Conservation (phyloP, 2,329 filamentous ascomycete genomes). For the Claviceps capensis region DNA sequence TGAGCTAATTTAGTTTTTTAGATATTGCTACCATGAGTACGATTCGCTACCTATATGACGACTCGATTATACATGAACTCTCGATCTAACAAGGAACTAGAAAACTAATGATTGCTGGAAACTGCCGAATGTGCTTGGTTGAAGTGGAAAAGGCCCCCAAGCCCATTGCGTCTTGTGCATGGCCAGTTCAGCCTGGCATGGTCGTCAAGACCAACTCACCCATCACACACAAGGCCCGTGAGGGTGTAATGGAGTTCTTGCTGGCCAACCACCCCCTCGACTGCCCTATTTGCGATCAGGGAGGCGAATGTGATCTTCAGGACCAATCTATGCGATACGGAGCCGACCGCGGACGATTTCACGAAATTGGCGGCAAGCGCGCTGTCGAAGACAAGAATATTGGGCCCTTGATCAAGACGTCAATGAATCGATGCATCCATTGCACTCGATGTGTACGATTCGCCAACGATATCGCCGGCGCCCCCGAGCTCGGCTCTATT, state of each 20-base stretch:
- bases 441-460: conserved; percentile 97
- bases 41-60: conserved; percentile 19
- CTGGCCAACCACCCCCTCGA: conserved; percentile 93
- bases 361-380: conserved; percentile 90
- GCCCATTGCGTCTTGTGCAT: conserved; percentile 94
- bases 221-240: conserved; percentile 89
- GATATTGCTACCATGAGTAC: conserved; percentile 98
- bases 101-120: conserved; percentile 97
- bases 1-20: conserved; percentile 21
- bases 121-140: conserved; percentile 98
- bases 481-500: conserved; percentile 84
- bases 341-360: conserved; percentile 88
- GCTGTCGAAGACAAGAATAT: conserved; percentile 99
- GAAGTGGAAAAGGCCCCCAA: conserved; percentile 95
- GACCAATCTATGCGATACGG: conserved; percentile 99
- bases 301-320: conserved; percentile 96
- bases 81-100: conserved; percentile 36
- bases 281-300: conserved; percentile 96
- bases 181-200: conserved; percentile 98
- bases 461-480: conserved; percentile 92
- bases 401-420: conserved; percentile 94
- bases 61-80: conserved; percentile 15
- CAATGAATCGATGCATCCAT: conserved; percentile 99
- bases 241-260: conserved; percentile 98
- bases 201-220: conserved; percentile 97